Percentiles rank a stretch among this genome's conserved stretches.
Conservation (phyloP, 345 rosid genomes). For the Gossypium anomalum region DNA sequence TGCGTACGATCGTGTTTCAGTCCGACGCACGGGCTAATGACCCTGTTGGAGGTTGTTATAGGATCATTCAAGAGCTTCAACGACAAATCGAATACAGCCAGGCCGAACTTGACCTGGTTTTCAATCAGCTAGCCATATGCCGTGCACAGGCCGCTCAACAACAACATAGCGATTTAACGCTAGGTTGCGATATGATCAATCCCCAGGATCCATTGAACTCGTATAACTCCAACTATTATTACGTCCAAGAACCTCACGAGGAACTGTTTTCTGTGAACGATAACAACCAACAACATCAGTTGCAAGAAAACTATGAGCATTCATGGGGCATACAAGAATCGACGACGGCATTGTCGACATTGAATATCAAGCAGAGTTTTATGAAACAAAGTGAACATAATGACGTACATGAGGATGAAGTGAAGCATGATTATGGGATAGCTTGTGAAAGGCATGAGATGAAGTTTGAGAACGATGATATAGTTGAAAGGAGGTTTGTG, state of each 20-base stretch:
- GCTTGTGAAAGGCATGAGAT: constrained; percentile 33
- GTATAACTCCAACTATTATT: neutral
- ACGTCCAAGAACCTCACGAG: constrained; percentile 14
- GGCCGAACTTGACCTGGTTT: constrained; percentile 48
- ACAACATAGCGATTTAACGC: constrained; percentile 9
- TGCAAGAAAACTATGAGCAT: neutral
- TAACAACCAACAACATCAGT: neutral
- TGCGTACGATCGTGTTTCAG: constrained; percentile 79
- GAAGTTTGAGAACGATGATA: constrained; percentile 36
- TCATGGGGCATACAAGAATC: constrained; percentile 10
- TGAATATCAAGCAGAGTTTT: constrained; percentile 14
- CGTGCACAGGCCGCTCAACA: constrained; percentile 15
- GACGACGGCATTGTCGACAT: neutral
- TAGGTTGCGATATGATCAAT: constrained; percentile 21
- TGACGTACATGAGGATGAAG: constrained; percentile 10
- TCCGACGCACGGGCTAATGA: constrained; percentile 85
- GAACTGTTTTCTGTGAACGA: neutral
- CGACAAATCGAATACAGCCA: constrained; percentile 58
- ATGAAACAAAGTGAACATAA: constrained; percentile 21
- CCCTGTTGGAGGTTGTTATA: constrained; percentile 76
- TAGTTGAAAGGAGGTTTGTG: constrained; percentile 42
- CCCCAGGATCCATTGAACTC: constrained; percentile 4
- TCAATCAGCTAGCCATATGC: constrained; percentile 9
- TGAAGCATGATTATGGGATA: constrained; percentile 37
- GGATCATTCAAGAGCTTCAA: constrained; percentile 62